Conservation (phyloP, 2,329 filamentous ascomycete species). For the Fusarium kyushuense region DNA sequence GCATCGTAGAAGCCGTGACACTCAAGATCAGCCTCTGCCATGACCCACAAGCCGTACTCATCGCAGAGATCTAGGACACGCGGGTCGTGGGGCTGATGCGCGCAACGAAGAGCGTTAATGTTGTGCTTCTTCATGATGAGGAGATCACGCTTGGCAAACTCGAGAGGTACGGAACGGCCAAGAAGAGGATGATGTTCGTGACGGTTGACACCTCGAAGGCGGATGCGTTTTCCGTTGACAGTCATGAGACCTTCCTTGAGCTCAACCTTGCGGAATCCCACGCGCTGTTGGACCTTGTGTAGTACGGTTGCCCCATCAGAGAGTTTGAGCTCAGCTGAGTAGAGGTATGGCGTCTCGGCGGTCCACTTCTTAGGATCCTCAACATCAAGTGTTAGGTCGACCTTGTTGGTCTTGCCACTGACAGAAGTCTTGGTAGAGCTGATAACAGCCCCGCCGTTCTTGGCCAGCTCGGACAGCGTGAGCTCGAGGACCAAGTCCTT, state of each 20-base stretch:
- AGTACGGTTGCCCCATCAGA: conserved; percentile 50
- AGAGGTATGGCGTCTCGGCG: conserved; percentile 73
- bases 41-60: conserved; percentile 74
- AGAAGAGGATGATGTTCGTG: conserved; percentile 76
- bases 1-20: conserved; percentile 67
- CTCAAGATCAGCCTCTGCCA: conserved; percentile 64
- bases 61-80: conserved; percentile 70
- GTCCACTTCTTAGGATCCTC: conserved; percentile 73
- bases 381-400: conserved; percentile 62
- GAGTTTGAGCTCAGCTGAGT: conserved; percentile 67
- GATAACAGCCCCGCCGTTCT: conserved; percentile 53
- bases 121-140: conserved; percentile 77
- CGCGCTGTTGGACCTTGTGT: conserved; percentile 60
- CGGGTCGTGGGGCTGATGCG: conserved; percentile 75
- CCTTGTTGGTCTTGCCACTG: conserved; percentile 43
- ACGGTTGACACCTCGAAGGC: conserved; percentile 70
- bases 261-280: conserved; percentile 75
- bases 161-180: conserved; percentile 72
- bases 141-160: conserved; percentile 72
- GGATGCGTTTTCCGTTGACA: conserved; percentile 72
- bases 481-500: conserved; percentile 55
- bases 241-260: conserved; percentile 71
- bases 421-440: conserved; percentile 46
- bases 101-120: conserved; percentile 76
- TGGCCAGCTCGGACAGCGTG: conserved; percentile 55